Conservation (phyloP, 768 basidiomycete species). For the Bullera alba region DNA sequence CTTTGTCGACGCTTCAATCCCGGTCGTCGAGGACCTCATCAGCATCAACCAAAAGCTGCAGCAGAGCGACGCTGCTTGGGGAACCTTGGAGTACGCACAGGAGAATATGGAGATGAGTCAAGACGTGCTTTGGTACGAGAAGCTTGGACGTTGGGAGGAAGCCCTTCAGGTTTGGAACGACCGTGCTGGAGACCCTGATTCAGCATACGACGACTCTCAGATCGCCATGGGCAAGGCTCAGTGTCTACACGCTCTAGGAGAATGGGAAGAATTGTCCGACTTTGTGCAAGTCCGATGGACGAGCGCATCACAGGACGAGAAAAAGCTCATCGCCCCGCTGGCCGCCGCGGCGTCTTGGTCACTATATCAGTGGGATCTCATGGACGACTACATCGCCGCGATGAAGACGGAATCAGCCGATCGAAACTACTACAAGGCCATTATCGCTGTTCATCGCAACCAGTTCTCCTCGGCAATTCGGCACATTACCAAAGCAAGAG, state of each 20-base stretch:
- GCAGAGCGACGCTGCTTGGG: conserved; percentile 97
- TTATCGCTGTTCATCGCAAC: conserved; percentile 90
- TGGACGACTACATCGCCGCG: conserved; percentile 91
- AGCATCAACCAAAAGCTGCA: conserved; percentile 93
- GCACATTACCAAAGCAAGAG: conserved; percentile 88
- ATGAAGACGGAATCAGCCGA: conserved; percentile 93
- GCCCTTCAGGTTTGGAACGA: conserved; percentile 54
- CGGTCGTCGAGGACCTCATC: conserved; percentile 89
- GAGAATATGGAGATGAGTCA: conserved; percentile 69
- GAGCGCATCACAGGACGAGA: conserved; percentile 71
- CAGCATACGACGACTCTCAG: conserved; percentile 52
- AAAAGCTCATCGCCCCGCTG: conserved; percentile 87
- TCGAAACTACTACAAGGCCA: conserved; percentile 90
- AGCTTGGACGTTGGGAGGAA: conserved; percentile 92
- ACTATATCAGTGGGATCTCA: conserved; percentile 90
- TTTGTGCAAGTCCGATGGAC: conserved; percentile 86
- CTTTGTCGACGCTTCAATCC: conserved; percentile 75
- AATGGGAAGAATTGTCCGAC: conserved; percentile 85
- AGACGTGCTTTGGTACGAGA: conserved; percentile 97
- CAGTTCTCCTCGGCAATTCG: conserved; percentile 83
- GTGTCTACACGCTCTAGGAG: conserved; percentile 91
- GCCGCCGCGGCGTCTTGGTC: conserved; percentile 98
- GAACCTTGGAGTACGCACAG: conserved; percentile 80
- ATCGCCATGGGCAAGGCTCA: conserved; percentile 86
- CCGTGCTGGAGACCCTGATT: conserved; percentile 58